Evolutionary conservation across 257 asterid species (phyloP), one percentile per base, ranked within the genome.

Genomic region (Fraxinus americana): DNA sequence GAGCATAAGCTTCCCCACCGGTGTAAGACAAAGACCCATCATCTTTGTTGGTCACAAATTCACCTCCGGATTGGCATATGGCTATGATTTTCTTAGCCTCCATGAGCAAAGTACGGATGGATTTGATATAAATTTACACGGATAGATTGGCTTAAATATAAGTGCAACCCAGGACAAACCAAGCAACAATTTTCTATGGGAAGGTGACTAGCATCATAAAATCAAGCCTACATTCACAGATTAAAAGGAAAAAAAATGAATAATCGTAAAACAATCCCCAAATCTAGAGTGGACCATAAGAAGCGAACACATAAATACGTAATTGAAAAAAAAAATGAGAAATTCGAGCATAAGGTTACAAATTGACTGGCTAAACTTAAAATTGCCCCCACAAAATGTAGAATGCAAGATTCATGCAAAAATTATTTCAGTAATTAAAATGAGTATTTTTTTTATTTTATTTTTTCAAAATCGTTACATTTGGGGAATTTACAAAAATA

Each of bases 11-110:
- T 36, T 96, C 97, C 67, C 99, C 99, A 1, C 99, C 98, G 0
- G 90, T 68, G 75, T 93, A 96, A 67, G 82, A 85, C 78, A 96
- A 79, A 7, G 97, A 88, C 21, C 97, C 94, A 23, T 86, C 96
- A 12, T 93, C 99, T 75, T 90, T 88, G 77, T 84, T 92, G 11
- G 94, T 86, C 77, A 84, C 85, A 74, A 96, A 93, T 68, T 92
- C 97, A 39, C 99, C 99, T 57, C 99, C 99, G 73, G 97, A 92
- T 81, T 93, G 98, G 83, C 99, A 95, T 76, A 93, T 92, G 27
- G 97, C 97, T 54, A 93, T 93, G 77, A 93, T 90, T 84, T 89
- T 93, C 87, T 93, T 96, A 1, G 89, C 32, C 70, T 89, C 91
- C 97, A 92, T 90, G 74, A 63, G 83, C 81, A 63, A 23, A 65